These are phyloP conservation scores for Colletotrichum salicis DNA, from an alignment of 2,329 filamentous ascomycete genomes.

Conservation along the genomic window DNA sequence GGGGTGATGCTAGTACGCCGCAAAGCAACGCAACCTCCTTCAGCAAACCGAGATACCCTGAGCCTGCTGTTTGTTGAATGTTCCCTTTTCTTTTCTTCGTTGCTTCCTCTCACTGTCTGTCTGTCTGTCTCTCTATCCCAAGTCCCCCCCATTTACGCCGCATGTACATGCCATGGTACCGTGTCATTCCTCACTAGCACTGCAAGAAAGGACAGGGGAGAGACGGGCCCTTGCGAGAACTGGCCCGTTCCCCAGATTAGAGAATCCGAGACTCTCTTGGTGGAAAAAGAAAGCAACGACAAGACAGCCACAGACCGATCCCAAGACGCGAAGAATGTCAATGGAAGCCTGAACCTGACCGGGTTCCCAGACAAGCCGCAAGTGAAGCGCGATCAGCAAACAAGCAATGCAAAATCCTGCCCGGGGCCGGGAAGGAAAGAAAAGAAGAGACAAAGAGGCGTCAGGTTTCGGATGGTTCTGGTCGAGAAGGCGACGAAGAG, in stretches of 20 bases:
- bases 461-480: slow-evolving; percentile 26
- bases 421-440: background rate
- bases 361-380: background rate
- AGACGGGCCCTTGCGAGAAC: background rate
- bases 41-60: slow-evolving; percentile 19
- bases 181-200: background rate
- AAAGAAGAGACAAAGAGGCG: slow-evolving; percentile 18
- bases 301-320: background rate
- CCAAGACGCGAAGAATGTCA: background rate
- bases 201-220: background rate
- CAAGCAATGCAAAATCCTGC: background rate
- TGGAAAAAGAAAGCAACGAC: background rate
- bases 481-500: slow-evolving; percentile 16
- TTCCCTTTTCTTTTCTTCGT: background rate
- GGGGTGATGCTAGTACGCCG: slow-evolving; percentile 26
- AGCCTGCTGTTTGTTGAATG: background rate
- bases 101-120: background rate
- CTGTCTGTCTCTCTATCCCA: background rate
- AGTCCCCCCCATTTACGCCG: background rate
- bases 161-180: background rate
- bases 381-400: background rate
- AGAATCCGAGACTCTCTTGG: background rate
- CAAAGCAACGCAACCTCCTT: slow-evolving; percentile 24
- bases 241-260: background rate
- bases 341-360: background rate